Conservation (phyloP, 768 basidiomycete genomes). For the Phaffia tasmanica region DNA sequence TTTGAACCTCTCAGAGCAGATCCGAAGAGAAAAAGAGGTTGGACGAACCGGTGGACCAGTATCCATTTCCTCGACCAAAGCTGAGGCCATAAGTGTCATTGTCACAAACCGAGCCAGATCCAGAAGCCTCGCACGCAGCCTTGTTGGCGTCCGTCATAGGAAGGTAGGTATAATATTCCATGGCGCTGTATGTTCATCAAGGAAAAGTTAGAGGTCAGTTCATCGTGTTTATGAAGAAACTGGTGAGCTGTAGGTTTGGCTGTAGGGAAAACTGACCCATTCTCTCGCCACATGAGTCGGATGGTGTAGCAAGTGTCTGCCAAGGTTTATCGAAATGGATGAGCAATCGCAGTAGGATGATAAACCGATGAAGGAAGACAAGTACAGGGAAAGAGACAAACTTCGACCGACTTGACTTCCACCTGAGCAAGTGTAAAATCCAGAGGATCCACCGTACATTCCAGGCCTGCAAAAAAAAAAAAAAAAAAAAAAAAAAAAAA, state of each 20-base stretch:
- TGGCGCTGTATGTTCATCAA: too few species aligned
- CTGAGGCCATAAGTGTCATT: constrained; percentile 55
- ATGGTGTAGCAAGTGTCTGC: constrained; percentile 54
- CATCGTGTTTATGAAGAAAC: constrained; percentile 24
- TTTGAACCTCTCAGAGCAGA: too few species aligned
- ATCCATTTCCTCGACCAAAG: constrained; percentile 61
- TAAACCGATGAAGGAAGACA: not conserved
- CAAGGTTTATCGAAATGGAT: not conserved
- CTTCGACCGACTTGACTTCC: constrained; percentile 25
- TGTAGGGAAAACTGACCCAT: constrained; percentile 42
- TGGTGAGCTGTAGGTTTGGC: constrained; percentile 57
- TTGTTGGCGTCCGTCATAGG: constrained; percentile 12
- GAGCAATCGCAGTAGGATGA: not conserved
- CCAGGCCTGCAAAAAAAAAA: constrained; percentile 44
- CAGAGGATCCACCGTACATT: constrained; percentile 44
- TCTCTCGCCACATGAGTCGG: constrained; percentile 56
- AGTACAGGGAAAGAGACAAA: not conserved
- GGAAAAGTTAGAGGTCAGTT: not conserved
- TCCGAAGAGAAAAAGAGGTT: too few species aligned
- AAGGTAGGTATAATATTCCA: constrained; percentile 10
- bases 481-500: too few species aligned
- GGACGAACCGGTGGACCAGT: constrained; percentile 48
- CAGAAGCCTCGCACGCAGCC: constrained; percentile 17
- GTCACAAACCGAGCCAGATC: constrained; percentile 44
- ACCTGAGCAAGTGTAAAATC: constrained; percentile 25